Evolutionary conservation across 2,329 filamentous ascomycete genomes (phyloP), one percentile per base, ranked within the genome.

Genomic region (Cryphonectria parasitica): DNA sequence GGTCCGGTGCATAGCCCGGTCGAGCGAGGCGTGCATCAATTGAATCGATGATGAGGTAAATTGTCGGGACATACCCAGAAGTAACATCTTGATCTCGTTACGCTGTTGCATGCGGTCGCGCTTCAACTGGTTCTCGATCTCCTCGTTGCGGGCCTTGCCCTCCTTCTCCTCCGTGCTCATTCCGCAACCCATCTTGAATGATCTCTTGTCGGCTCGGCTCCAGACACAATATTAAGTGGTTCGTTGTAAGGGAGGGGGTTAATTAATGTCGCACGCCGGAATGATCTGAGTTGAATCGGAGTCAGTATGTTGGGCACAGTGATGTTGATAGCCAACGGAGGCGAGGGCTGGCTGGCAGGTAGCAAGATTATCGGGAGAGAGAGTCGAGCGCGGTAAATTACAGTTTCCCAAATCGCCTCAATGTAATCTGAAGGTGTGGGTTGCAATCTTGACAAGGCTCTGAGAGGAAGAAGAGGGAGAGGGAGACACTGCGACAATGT

Each of bases 161-260:
- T 98, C 96, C 92, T 98, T 98, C 86, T 98, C 96, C 87, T 98
- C 96, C 81, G 96, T 97, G 83, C 95, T 98, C 94, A 98, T 97
- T 85, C 95, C 95, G 84, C 96, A 99, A 90, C 96, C 96, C 96
- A 99, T 99, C 79, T 87, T 94, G 91, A 81, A 86, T 83, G 82
- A 73, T 76, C 43, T 77, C 72, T 75, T 63, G 69, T 73, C 58
- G 60, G 63, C 54, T 70, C 43, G 66, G 66, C 66, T 66, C 66
- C 56, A 39, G 49, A 68, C 56, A 66, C 34, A 25, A 49, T 19
- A 60, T 36, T 34, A 45, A 22, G 6, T 43, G 52, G 31, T 72
- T 17, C 52, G 64, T 52, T 6, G 45, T 49, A 41, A 17, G 31
- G 58, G 19, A 19, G 28, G 25, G n/a, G 34, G 61, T 25, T 58